phyloP scores from a whole-genome alignment of 75 land plant genomes.

The Selaginella tamariscina region DNA sequence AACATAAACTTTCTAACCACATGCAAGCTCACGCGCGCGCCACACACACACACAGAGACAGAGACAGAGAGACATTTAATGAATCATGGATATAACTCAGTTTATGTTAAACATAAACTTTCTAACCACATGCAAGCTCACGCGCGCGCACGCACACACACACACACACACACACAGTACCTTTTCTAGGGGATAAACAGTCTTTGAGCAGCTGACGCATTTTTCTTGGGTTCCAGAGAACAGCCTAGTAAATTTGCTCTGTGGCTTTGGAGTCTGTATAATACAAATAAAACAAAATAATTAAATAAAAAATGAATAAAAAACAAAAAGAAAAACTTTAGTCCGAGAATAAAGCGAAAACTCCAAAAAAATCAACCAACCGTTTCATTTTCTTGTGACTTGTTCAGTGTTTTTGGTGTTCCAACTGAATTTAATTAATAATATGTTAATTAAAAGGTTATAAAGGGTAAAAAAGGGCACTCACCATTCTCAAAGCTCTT shows the following conservation, averaged over 20 bases:
- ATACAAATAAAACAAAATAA: not conserved
- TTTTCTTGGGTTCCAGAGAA: slow-evolving; percentile 45
- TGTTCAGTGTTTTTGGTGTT: not conserved
- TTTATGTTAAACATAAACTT: too few relatives aligned
- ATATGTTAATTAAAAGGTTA: too few relatives aligned
- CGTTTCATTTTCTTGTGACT: not conserved
- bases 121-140: too few relatives aligned
- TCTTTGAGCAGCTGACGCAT: slow-evolving; percentile 38
- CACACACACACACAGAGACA: too few relatives aligned
- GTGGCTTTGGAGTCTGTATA: not conserved
- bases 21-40: too few relatives aligned
- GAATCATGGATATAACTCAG: too few relatives aligned
- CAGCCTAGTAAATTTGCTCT: slow-evolving; percentile 20
- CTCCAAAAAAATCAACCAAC: not conserved
- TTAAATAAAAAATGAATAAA: not conserved
- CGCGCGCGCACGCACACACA: too few relatives aligned
- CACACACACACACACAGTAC: too few relatives aligned
- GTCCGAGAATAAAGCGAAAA: slow-evolving; percentile 21
- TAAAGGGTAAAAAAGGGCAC: not conserved
- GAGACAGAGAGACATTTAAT: too few relatives aligned
- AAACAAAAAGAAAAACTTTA: not conserved
- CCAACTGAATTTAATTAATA: too few relatives aligned
- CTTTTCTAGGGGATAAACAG: slow-evolving; percentile 53
- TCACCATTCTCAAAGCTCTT: slow-evolving; percentile 42
- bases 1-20: too few relatives aligned